phyloP scores from a whole-genome alignment of 129 eudicot species.

The Apium graveolens region DNA sequence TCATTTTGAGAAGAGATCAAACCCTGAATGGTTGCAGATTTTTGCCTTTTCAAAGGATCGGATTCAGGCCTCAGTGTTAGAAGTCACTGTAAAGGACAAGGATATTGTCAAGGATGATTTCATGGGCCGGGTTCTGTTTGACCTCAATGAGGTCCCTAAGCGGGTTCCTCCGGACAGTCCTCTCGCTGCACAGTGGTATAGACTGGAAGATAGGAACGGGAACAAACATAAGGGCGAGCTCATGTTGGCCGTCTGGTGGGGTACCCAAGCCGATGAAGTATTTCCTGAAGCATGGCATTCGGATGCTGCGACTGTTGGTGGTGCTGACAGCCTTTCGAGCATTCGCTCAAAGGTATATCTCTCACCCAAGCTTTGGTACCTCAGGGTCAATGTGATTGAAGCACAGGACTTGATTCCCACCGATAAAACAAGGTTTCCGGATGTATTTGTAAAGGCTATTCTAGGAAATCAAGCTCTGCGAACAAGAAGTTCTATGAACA shows the following conservation, averaged over 20 bases:
- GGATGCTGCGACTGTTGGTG: conserved; percentile 73
- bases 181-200: conserved; percentile 86
- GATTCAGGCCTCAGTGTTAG: conserved; percentile 71
- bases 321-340: conserved; percentile 58
- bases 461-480: conserved; percentile 53
- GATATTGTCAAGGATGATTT: conserved; percentile 79
- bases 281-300: conserved; percentile 97
- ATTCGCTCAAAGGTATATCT: conserved; percentile 83
- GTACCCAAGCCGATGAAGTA: conserved; percentile 96
- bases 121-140: conserved; percentile 72
- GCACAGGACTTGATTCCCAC: conserved; percentile 49
- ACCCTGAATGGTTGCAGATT: conserved; percentile 81
- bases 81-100: conserved; percentile 64
- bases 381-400: conserved; percentile 80
- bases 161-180: conserved; percentile 95
- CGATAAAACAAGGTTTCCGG: conserved; percentile 54
- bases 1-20: conserved; percentile 76
- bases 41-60: conserved; percentile 86
- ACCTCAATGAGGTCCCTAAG: conserved; percentile 77
- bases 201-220: conserved; percentile 58
- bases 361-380: conserved; percentile 91
- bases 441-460: conserved; percentile 50
- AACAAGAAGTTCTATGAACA: conserved; percentile 50
- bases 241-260: conserved; percentile 98
- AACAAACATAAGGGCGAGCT: conserved; percentile 62